These are phyloP conservation scores for Talaromyces sp. DNA, from an alignment of 2,329 filamentous ascomycete genomes.

Conservation along the genomic window DNA sequence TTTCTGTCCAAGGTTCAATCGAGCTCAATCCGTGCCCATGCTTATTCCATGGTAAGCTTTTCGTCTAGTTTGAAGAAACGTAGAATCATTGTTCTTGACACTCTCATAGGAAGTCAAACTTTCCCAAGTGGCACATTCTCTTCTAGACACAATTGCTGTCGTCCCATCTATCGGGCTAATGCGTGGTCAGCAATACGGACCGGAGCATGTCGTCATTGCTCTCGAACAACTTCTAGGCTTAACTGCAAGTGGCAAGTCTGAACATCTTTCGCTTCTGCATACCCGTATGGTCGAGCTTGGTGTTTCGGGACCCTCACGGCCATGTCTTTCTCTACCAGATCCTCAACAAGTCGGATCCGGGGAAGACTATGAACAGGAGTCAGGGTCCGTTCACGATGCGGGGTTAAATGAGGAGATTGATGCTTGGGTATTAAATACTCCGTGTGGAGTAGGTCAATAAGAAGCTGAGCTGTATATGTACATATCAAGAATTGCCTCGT, in stretches of 20 bases:
- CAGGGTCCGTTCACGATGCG: neutral
- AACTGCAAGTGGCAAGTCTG: neutral
- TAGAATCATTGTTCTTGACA: neutral
- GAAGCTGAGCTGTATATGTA: neutral
- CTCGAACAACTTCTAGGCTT: constrained; percentile 9
- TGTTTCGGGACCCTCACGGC: neutral
- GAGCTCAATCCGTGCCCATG: constrained; percentile 13
- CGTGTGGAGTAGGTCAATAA: neutral
- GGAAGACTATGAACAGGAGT: neutral
- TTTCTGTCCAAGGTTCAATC: constrained; percentile 13
- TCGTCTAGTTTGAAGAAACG: neutral
- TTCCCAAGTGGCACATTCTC: constrained; percentile 12
- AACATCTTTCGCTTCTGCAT: constrained; percentile 9
- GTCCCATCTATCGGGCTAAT: constrained; percentile 12
- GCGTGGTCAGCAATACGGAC: constrained; percentile 9
- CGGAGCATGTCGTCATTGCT: constrained; percentile 8
- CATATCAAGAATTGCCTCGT: neutral
- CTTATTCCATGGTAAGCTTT: constrained; percentile 15
- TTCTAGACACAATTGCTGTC: constrained; percentile 16
- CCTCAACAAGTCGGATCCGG: neutral
- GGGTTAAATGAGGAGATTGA: neutral
- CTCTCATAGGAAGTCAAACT: constrained; percentile 14
- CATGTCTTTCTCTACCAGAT: neutral
- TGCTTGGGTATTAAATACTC: neutral
- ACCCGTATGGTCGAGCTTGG: constrained; percentile 7